phyloP scores from a whole-genome alignment of 495 filamentous ascomycete species.

The Penicillium cinerascens region DNA sequence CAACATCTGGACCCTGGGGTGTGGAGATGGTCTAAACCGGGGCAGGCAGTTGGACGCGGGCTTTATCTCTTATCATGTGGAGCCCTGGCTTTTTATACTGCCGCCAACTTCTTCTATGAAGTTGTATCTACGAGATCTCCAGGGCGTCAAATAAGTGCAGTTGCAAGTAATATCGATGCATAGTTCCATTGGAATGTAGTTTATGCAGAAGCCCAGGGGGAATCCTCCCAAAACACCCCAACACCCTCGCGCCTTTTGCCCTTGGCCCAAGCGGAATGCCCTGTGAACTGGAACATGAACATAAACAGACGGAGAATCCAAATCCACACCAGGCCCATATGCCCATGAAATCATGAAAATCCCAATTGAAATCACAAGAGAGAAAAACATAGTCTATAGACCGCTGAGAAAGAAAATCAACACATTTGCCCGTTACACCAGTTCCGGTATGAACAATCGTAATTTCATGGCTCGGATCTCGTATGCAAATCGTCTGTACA shows the following conservation, averaged over 20 bases:
- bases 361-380: background rate
- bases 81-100: background rate
- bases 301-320: constrained; percentile 1
- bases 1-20: background rate
- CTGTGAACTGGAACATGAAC: background rate
- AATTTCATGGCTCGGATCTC: constrained; percentile 30
- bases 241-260: constrained; percentile 13
- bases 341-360: background rate
- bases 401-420: constrained; percentile 1
- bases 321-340: background rate
- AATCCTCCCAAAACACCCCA: no score
- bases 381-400: background rate
- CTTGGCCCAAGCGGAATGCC: background rate
- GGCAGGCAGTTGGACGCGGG: constrained; percentile 23
- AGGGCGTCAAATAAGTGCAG: no score
- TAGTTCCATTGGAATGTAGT: constrained; percentile 4
- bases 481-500: constrained; percentile 7
- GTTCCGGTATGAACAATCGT: constrained; percentile 23
- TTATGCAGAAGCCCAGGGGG: background rate
- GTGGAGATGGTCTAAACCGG: constrained; percentile 19
- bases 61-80: constrained; percentile 8
- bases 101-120: no score
- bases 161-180: background rate
- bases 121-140: no score
- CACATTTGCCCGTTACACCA: constrained; percentile 6